Evolutionary conservation across 2,329 filamentous ascomycete species (phyloP).

Genomic region (Penicillium sp.): DNA sequence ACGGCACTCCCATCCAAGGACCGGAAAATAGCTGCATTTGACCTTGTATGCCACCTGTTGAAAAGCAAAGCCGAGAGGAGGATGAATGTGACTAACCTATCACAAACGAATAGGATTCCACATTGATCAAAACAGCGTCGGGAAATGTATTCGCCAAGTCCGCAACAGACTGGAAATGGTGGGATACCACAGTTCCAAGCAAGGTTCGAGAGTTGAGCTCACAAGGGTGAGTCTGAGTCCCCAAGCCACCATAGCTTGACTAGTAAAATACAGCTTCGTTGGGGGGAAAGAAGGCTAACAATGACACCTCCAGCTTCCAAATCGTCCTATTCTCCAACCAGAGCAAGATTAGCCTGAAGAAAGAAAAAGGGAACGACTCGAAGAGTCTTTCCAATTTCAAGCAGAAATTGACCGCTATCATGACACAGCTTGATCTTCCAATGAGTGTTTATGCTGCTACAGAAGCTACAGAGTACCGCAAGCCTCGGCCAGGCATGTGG

Average conservation of each 20-base stretch:
- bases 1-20: conserved; percentile 19
- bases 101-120: conserved; percentile 93
- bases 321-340: conserved; percentile 89
- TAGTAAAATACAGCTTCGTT: no score
- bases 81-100: no score
- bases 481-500: conserved; percentile 92
- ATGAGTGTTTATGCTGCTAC: conserved; percentile 86
- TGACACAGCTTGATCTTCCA: conserved; percentile 71
- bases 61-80: no score
- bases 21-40: conserved; percentile 51
- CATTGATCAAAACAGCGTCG: conserved; percentile 77
- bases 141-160: conserved; percentile 76
- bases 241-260: no score
- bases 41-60: conserved; percentile 52
- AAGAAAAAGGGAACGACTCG: conserved; percentile 70
- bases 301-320: conserved; percentile 57
- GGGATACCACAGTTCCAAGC: conserved; percentile 71
- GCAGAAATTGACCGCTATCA: conserved; percentile 71
- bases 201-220: conserved; percentile 70
- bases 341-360: conserved; percentile 75
- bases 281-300: no score
- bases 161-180: conserved; percentile 92
- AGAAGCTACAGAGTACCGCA: conserved; percentile 77
- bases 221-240: conserved; percentile 67
- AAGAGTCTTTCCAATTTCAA: conserved; percentile 81